phyloP scores from a whole-genome alignment of 2,329 filamentous ascomycete species.

The Ophiocordyceps robertsii region DNA sequence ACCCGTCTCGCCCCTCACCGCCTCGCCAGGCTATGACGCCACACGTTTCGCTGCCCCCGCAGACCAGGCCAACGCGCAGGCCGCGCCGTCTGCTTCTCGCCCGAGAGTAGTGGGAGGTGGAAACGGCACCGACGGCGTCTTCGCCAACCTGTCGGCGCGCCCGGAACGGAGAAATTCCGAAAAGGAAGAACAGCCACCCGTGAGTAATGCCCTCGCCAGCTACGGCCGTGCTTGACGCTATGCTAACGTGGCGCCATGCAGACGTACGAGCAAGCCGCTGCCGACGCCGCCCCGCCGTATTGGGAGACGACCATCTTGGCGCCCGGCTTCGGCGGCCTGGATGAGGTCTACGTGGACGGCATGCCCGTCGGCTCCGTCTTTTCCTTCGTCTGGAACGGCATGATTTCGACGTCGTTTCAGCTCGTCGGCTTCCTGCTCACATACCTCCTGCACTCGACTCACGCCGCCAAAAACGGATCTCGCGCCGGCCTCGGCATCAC shows the following conservation, averaged over 20 bases:
- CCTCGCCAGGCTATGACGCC: not conserved
- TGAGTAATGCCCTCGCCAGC: slow-evolving; percentile 35
- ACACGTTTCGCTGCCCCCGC: not conserved
- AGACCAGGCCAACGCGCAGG: not conserved
- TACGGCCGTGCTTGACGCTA: not conserved
- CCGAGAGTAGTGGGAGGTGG: slow-evolving; percentile 51
- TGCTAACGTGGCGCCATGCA: slow-evolving; percentile 29
- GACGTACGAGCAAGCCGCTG: slow-evolving; percentile 97
- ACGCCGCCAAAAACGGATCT: slow-evolving; percentile 95
- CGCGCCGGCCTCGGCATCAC: slow-evolving; percentile 89
- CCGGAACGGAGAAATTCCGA: slow-evolving; percentile 68
- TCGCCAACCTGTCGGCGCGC: slow-evolving; percentile 87
- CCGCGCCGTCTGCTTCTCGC: slow-evolving; percentile 24
- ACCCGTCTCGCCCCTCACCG: slow-evolving; percentile 23
- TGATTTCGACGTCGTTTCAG: slow-evolving; percentile 97
- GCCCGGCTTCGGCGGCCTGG: slow-evolving; percentile 74
- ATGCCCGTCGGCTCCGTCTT: slow-evolving; percentile 84
- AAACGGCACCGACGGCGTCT: slow-evolving; percentile 84
- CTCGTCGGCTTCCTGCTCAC: slow-evolving; percentile 95
- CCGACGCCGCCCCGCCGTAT: slow-evolving; percentile 90
- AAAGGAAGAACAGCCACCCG: slow-evolving; percentile 82
- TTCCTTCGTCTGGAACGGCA: slow-evolving; percentile 80
- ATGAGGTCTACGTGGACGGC: slow-evolving; percentile 95
- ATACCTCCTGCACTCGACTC: slow-evolving; percentile 93
- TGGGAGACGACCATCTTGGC: slow-evolving; percentile 98